Percentiles rank a stretch among this genome's conserved stretches.
phyloP scores from a whole-genome alignment of 2,329 filamentous ascomycete genomes.

The Thielaviopsis populi region DNA sequence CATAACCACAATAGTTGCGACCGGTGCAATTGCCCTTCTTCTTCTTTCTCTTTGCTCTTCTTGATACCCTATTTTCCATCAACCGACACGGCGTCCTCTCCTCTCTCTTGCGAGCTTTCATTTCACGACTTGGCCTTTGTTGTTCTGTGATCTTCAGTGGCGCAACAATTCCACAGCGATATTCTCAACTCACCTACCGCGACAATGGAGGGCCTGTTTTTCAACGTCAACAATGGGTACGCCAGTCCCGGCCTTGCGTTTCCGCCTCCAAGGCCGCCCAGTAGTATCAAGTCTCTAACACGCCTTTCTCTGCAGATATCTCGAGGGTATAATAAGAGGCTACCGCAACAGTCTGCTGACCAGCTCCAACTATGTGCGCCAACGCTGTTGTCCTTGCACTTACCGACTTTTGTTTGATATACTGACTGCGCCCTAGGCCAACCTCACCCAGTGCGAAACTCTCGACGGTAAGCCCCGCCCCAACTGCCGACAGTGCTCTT shows the following conservation, averaged over 20 bases:
- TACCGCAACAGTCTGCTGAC: slow-evolving; percentile 92
- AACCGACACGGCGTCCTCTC: not conserved
- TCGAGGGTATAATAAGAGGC: slow-evolving; percentile 93
- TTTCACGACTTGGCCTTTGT: not conserved
- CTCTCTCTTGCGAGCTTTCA: not conserved
- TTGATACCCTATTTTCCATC: not conserved
- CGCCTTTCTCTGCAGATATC: slow-evolving; percentile 47
- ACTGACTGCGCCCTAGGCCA: slow-evolving; percentile 52
- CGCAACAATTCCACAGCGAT: slow-evolving; percentile 17
- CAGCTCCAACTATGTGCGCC: slow-evolving; percentile 55
- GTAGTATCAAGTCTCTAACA: slow-evolving; percentile 1
- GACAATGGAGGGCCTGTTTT: slow-evolving; percentile 80
- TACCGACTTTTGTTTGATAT: not conserved
- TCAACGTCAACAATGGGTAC: slow-evolving; percentile 87
- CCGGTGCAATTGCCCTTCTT: not conserved
- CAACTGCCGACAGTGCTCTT: slow-evolving; percentile 5
- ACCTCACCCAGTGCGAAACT: slow-evolving; percentile 93
- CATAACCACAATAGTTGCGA: not conserved
- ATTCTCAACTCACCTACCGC: slow-evolving; percentile 9
- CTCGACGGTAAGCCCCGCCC: slow-evolving; percentile 60
- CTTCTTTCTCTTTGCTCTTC: not conserved
- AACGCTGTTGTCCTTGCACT: not conserved
- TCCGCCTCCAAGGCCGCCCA: not conserved
- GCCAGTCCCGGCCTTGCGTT: slow-evolving; percentile 19
- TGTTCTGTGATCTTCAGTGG: not conserved